Evolutionary conservation across 352 stramenopile genomes (phyloP).

Genomic region (Phytophthora multivora): DNA sequence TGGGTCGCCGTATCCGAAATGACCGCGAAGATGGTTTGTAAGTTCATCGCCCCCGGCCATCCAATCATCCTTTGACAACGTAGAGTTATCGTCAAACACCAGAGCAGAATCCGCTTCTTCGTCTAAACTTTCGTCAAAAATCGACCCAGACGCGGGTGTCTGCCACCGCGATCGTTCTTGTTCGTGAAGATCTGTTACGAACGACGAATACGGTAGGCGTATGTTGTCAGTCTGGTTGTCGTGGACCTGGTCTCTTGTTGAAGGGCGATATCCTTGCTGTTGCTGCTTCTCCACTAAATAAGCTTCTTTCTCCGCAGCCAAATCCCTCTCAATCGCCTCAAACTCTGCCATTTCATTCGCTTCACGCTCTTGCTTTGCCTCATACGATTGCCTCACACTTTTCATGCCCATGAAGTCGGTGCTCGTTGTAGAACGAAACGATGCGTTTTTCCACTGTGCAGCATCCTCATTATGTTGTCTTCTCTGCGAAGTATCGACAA

Average conservation of each 20-base stretch:
- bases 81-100: constrained; percentile 39
- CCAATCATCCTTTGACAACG: constrained; percentile 24
- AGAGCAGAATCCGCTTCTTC: constrained; percentile 48
- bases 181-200: constrained; percentile 31
- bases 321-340: constrained; percentile 72
- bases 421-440: constrained; percentile 36
- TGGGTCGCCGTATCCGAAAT: constrained; percentile 30
- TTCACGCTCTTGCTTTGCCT: constrained; percentile 58
- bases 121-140: constrained; percentile 45
- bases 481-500: not conserved
- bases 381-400: constrained; percentile 55
- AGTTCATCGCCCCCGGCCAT: constrained; percentile 9
- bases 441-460: constrained; percentile 32
- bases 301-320: constrained; percentile 64
- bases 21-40: constrained; percentile 20
- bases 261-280: constrained; percentile 9
- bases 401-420: constrained; percentile 67
- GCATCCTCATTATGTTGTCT: constrained; percentile 10
- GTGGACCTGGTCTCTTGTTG: constrained; percentile 5
- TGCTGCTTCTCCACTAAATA: constrained; percentile 54
- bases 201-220: constrained; percentile 32
- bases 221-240: constrained; percentile 20
- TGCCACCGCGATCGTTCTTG: constrained; percentile 26
- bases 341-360: constrained; percentile 81
- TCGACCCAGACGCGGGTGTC: not conserved